These are phyloP conservation scores for Nakazawaea pomicola DNA, from an alignment of 805 yeast genomes.

Conservation along the genomic window DNA sequence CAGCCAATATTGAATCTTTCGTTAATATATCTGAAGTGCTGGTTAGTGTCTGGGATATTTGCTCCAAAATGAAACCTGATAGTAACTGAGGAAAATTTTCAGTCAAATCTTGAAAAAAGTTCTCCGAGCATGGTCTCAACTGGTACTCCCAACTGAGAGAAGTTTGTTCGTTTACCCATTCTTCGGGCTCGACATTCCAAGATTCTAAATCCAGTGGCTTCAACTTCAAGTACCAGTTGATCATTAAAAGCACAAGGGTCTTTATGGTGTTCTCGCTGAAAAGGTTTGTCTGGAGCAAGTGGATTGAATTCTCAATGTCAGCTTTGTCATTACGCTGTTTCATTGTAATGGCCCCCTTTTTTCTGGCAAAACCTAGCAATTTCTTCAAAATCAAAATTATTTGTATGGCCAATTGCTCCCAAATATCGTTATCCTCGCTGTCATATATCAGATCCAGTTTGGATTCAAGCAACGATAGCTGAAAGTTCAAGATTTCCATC, in stretches of 20 bases:
- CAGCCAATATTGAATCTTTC: constrained; percentile 77
- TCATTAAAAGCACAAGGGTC: constrained; percentile 59
- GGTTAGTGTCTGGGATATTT: constrained; percentile 42
- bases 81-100: constrained; percentile 54
- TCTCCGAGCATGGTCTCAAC: constrained; percentile 82
- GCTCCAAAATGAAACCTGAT: constrained; percentile 50
- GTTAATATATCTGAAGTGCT: constrained; percentile 40
- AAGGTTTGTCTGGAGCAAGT: constrained; percentile 44
- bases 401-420: constrained; percentile 72
- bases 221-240: constrained; percentile 68
- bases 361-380: constrained; percentile 54
- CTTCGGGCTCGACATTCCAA: constrained; percentile 88
- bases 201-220: constrained; percentile 72
- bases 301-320: constrained; percentile 57
- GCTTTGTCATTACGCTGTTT: constrained; percentile 60
- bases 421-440: constrained; percentile 53
- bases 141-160: constrained; percentile 78
- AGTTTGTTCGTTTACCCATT: constrained; percentile 82
- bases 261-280: constrained; percentile 54
- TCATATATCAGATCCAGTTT: constrained; percentile 65
- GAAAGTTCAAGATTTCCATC: constrained; percentile 52
- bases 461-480: constrained; percentile 54
- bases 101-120: constrained; percentile 72
- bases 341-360: constrained; percentile 59
- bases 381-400: constrained; percentile 60